Evolutionary conservation across 2,329 filamentous ascomycete genomes (phyloP).

Genomic region (Colletotrichum musae): DNA sequence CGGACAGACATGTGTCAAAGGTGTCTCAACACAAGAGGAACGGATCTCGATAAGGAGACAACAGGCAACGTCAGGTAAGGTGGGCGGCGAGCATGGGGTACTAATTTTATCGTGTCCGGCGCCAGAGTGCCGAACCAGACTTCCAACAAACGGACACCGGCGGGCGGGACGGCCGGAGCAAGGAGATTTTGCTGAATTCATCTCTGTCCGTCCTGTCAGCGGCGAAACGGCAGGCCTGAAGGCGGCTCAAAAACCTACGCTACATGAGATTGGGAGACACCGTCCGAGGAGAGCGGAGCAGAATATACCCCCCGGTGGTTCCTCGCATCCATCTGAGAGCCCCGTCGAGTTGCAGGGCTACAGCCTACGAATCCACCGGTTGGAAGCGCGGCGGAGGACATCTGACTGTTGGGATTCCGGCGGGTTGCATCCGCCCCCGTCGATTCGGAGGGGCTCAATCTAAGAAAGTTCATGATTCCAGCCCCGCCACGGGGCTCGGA

Average conservation of each 20-base stretch:
- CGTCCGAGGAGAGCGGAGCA: conserved; percentile 9
- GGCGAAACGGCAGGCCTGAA: not conserved
- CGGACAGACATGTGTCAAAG: conserved; percentile 12
- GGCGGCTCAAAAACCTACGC: conserved; percentile 15
- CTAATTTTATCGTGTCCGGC: conserved; percentile 11
- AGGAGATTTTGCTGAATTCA: conserved; percentile 2
- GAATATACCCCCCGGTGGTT: not conserved
- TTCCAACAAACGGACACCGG: not conserved
- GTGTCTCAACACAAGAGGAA: conserved; percentile 4
- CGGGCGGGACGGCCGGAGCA: not conserved
- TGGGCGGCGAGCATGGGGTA: not conserved
- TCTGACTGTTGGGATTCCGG: conserved; percentile 14
- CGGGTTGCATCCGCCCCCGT: conserved; percentile 23
- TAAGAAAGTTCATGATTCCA: conserved; percentile 34
- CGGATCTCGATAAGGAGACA: conserved; percentile 9
- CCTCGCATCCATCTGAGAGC: conserved; percentile 21
- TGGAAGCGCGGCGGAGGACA: conserved; percentile 15
- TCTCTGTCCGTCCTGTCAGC: conserved; percentile 2
- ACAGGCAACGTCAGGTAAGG: not conserved
- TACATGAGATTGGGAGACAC: conserved; percentile 18
- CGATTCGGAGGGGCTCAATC: conserved; percentile 33
- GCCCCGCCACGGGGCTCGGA: conserved; percentile 34
- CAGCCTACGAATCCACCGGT: conserved; percentile 14
- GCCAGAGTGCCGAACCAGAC: not conserved
- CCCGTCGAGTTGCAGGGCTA: conserved; percentile 17